A percentile compares a stretch with the other conserved stretches of the same genome.
phyloP scores from a whole-genome alignment of 2,329 filamentous ascomycete species.

The Lecanicillium sp. region DNA sequence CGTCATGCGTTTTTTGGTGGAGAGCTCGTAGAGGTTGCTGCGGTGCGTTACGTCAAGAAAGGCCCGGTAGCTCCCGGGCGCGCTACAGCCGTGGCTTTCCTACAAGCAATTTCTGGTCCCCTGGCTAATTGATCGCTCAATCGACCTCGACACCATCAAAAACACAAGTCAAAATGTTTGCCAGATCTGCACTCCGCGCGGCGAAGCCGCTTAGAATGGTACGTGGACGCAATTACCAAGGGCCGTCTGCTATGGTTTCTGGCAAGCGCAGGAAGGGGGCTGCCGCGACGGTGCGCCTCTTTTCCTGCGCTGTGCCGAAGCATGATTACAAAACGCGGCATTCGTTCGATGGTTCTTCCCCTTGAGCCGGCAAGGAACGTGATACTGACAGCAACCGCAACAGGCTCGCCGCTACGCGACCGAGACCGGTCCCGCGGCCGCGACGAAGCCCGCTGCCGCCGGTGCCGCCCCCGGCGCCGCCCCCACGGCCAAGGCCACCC shows the following conservation, averaged over 20 bases:
- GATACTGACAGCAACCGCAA: slow-evolving; percentile 34
- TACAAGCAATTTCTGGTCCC: neutral
- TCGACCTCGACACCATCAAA: neutral
- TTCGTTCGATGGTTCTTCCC: no score
- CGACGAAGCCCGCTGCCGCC: slow-evolving; percentile 37
- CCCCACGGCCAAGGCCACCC: slow-evolving; percentile 32
- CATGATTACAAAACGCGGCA: no score
- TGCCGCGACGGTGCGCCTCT: no score
- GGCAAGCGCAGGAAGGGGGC: no score
- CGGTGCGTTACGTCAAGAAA: slow-evolving; percentile 5
- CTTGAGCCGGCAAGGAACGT: no score
- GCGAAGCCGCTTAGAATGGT: slow-evolving; percentile 62
- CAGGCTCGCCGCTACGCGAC: slow-evolving; percentile 63
- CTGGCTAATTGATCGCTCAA: slow-evolving; percentile 19
- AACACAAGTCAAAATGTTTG: slow-evolving; percentile 56
- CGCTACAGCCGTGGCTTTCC: neutral
- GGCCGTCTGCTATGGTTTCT: no score
- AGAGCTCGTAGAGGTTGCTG: slow-evolving; percentile 5
- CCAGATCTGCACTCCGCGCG: slow-evolving; percentile 57
- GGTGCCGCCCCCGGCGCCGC: slow-evolving; percentile 63
- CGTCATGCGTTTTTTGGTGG: slow-evolving; percentile 6
- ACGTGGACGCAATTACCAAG: slow-evolving; percentile 27
- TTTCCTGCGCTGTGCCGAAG: neutral
- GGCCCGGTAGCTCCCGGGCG: slow-evolving; percentile 11
- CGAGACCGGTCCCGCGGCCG: slow-evolving; percentile 28